A percentile compares a stretch with the other conserved stretches of the same genome.
These are phyloP conservation scores for Lentinula aciculospora DNA, from an alignment of 768 basidiomycete species.

Conservation along the genomic window DNA sequence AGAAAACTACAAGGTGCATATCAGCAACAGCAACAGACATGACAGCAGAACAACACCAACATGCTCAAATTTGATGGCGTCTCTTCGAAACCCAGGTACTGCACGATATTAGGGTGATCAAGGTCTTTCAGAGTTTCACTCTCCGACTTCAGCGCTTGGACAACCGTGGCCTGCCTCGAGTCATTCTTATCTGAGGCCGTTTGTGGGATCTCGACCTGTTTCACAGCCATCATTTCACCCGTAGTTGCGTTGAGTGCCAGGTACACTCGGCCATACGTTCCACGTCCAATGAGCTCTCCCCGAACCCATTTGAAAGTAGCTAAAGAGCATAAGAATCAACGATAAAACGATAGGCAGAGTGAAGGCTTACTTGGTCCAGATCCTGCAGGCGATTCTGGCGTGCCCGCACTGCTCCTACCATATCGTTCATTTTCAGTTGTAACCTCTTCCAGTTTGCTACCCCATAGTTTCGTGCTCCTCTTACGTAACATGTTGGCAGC, in stretches of 20 bases:
- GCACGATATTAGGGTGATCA: conserved; percentile 96
- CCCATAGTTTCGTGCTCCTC: conserved; percentile 95
- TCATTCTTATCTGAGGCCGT: conserved; percentile 91
- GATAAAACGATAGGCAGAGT: neutral
- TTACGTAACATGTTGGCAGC: conserved; percentile 57
- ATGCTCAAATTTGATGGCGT: conserved; percentile 86
- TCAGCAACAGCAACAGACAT: neutral
- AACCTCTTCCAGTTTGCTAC: conserved; percentile 88
- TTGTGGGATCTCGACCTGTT: conserved; percentile 94
- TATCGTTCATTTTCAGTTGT: conserved; percentile 59
- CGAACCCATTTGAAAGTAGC: conserved; percentile 98
- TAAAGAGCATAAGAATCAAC: conserved; percentile 17
- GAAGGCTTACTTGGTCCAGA: conserved; percentile 55
- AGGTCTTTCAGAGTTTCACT: conserved; percentile 95
- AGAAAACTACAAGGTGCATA: conserved; percentile 63
- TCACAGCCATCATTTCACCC: conserved; percentile 98
- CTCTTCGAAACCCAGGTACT: conserved; percentile 94
- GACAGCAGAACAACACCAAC: conserved; percentile 41
- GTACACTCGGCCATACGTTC: conserved; percentile 95
- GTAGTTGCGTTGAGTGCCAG: conserved; percentile 94
- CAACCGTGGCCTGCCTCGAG: conserved; percentile 73
- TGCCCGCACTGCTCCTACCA: conserved; percentile 30
- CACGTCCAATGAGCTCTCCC: conserved; percentile 95
- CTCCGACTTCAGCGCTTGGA: conserved; percentile 91
- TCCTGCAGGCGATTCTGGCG: conserved; percentile 57